Evolutionary conservation across 179 eudicot species (phyloP).

Genomic region (Dionaea muscipula): DNA sequence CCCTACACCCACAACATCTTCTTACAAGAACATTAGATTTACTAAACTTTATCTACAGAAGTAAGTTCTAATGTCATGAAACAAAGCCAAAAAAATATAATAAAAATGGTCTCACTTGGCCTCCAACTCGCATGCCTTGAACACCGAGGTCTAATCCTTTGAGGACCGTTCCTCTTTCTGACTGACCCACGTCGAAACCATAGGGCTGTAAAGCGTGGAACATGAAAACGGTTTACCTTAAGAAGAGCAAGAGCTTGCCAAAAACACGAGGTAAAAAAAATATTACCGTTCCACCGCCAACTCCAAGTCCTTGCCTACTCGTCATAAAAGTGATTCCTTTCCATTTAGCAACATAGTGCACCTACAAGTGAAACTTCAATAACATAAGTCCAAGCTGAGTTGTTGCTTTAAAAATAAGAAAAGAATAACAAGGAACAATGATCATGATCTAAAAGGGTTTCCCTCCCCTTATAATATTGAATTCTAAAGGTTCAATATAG

Average conservation of each 20-base stretch:
- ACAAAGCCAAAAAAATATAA: neutral
- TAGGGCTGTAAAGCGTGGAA: constrained; percentile 49
- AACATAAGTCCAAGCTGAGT: constrained; percentile 7
- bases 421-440: no score
- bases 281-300: constrained; percentile 92
- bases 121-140: constrained; percentile 91
- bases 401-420: no score
- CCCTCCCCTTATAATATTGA: no score
- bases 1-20: no score
- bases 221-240: neutral
- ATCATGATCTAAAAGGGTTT: no score
- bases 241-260: neutral
- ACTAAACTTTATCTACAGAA: neutral
- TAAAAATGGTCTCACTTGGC: constrained; percentile 56
- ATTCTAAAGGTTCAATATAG: no score
- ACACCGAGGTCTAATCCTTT: constrained; percentile 85
- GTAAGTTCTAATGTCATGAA: neutral
- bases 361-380: constrained; percentile 26
- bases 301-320: constrained; percentile 95
- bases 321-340: constrained; percentile 87
- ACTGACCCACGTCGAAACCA: constrained; percentile 91
- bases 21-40: no score
- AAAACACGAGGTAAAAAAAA: neutral
- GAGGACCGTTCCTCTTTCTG: constrained; percentile 74
- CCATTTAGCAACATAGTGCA: constrained; percentile 97